Evolutionary conservation across 331 rosid species (phyloP), one percentile per base, ranked within the genome.

Genomic region (Saraca asoca): DNA sequence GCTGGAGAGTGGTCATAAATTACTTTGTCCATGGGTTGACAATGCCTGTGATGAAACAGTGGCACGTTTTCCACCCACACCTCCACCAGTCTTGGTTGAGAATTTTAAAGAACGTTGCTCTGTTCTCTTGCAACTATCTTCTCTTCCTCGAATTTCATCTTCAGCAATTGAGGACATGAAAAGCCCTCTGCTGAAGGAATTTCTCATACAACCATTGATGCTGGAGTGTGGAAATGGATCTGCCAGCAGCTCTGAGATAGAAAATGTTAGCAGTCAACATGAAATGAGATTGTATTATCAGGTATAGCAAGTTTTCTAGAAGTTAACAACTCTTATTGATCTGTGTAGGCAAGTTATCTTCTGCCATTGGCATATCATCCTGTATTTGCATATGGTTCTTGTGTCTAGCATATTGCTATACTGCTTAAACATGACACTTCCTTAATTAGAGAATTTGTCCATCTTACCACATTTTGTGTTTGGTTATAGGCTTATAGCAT

Each of bases 21-120:
- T 84, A 75, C 98, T 81, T 55, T 93, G 98, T 67, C 97, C 96
- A 5, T 93, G 98, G 98, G 80, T 81, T 50, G 90, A 90, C 82
- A 90, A 93, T 76, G 73, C 91, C 52, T 93, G 98, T 65, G 87
- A 73, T 83, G 98, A 90, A 84, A 73, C 66, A 71, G 64, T 93
- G 69, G 85, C 86, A 39, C 78, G 81, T 44, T 90, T 90, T 81
- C 97, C 97, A 53, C 95, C 98, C 54, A 76, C 70, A 20, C 60
- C 90, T 67, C 80, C 88, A 74, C 78, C 79, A n/a, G 66, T 73
- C 65, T 84, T 90, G 79, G 87, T 84, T 68, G 87, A 84, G 39
- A 85, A 81, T 63, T 93, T 79, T 69, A 84, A 59, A 51, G 90
- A 88, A 51, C 96, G 86, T 5, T 82, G 80, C 71, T 81, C 78